Conservation (phyloP, 495 filamentous ascomycete genomes). For the Staphylotrichum longicolle region DNA sequence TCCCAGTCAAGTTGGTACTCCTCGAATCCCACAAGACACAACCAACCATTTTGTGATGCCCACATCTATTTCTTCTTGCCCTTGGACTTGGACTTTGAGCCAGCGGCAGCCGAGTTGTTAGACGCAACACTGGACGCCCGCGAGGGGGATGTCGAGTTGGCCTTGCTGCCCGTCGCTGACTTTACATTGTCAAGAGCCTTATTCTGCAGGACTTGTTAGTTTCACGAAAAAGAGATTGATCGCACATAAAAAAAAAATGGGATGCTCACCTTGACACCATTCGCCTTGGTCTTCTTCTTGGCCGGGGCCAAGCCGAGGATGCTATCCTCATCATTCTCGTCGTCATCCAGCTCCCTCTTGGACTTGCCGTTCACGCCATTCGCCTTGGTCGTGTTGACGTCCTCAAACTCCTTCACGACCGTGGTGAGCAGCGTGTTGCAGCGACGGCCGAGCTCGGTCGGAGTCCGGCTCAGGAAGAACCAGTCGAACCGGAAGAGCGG, state of each 20-base stretch:
- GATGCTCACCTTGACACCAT: conserved; percentile 61
- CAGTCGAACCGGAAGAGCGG: conserved; percentile 98
- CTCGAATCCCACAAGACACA: background rate
- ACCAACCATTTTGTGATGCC: background rate
- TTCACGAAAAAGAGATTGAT: background rate
- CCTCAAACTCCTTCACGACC: conserved; percentile 89
- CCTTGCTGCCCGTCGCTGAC: conserved; percentile 51
- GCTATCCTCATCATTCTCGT: conserved; percentile 80
- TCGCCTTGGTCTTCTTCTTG: conserved; percentile 86
- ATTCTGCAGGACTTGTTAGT: conserved; percentile 43
- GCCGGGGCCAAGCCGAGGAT: conserved; percentile 70
- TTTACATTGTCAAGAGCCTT: conserved; percentile 63
- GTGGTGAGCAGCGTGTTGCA: conserved; percentile 94
- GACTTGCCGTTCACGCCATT: conserved; percentile 70
- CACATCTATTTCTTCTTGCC: conserved; percentile 54
- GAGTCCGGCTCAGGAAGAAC: conserved; percentile 96
- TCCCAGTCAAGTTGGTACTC: background rate
- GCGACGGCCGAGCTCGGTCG: conserved; percentile 83
- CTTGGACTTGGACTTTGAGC: conserved; percentile 49
- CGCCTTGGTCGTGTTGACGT: conserved; percentile 48
- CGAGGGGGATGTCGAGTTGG: conserved; percentile 55
- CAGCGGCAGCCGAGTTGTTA: conserved; percentile 43
- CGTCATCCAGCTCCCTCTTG: conserved; percentile 69
- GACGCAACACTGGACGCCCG: conserved; percentile 55
- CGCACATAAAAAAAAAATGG: too few relatives aligned